Conservation (phyloP, 2,329 filamentous ascomycete species). For the Peltaster fructicola region DNA sequence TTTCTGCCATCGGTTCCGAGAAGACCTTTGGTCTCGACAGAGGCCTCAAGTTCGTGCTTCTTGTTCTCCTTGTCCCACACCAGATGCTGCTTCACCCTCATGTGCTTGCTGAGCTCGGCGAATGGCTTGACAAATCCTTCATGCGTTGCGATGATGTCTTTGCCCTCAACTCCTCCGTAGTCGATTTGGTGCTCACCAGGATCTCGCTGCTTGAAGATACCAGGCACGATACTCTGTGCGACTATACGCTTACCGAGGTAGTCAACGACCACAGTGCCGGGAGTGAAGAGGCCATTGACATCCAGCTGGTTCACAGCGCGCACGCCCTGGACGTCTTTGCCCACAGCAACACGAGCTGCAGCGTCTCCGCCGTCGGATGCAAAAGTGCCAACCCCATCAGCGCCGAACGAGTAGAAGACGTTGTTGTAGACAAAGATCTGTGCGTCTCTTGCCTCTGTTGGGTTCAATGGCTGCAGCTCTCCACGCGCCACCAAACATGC, state of each 20-base stretch:
- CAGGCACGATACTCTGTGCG: slow-evolving; percentile 92
- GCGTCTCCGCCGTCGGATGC: slow-evolving; percentile 92
- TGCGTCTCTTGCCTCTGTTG: slow-evolving; percentile 77
- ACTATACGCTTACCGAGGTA: slow-evolving; percentile 95
- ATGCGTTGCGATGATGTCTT: slow-evolving; percentile 83
- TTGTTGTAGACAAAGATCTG: slow-evolving; percentile 99
- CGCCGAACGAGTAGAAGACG: slow-evolving; percentile 97
- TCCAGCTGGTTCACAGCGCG: slow-evolving; percentile 93
- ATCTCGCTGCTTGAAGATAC: slow-evolving; percentile 97
- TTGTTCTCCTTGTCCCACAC: slow-evolving; percentile 96
- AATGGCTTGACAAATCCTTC: slow-evolving; percentile 72
- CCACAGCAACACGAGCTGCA: slow-evolving; percentile 84
- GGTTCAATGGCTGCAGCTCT: slow-evolving; percentile 85
- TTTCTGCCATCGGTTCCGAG: slow-evolving; percentile 91
- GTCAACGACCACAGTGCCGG: slow-evolving; percentile 89
- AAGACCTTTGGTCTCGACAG: slow-evolving; percentile 95
- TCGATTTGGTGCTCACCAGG: slow-evolving; percentile 97
- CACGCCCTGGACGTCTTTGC: slow-evolving; percentile 90
- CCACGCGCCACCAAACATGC: slow-evolving; percentile 83
- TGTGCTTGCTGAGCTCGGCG: slow-evolving; percentile 72
- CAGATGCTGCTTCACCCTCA: slow-evolving; percentile 83
- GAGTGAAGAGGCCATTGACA: slow-evolving; percentile 83
- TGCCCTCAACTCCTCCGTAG: slow-evolving; percentile 93
- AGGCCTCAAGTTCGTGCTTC: slow-evolving; percentile 80
- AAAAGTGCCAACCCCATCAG: slow-evolving; percentile 93